Evolutionary conservation across 345 rosid species (phyloP), one percentile per base, ranked within the genome.

Genomic region (Lepidium africanum): DNA sequence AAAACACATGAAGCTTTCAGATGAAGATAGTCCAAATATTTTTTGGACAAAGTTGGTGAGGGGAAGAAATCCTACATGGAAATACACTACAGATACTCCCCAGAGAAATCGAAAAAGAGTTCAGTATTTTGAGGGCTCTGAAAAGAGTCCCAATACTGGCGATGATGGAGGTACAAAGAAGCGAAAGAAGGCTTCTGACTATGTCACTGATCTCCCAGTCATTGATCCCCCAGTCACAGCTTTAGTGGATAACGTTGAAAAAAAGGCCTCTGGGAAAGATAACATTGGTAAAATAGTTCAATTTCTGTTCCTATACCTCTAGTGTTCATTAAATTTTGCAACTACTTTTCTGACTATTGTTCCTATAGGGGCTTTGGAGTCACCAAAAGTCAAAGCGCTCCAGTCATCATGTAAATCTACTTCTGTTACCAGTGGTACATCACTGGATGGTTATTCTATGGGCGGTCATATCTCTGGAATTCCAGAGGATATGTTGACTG

Each of bases 61-160:
- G n/a, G 88, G 83, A 41, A 87, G 77, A 80, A 51, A 51, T 55
- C 97, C 95, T 27, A 40, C 39, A 56, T 94, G 99, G 97, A 94
- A 75, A 74, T 87, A 83, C 77, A 23, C 45, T 45, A 78, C 86
- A 59, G 74, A 48, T 76, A 79, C 80, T 63, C 72, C 84, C 30
- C 95, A 80, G 37, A 83, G 95, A 76, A 84, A 63, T 52, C 83
- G 93, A 35, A 94, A 94, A 80, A 85, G 90, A 79, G 80, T 68
- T 48, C 81, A 63, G 21, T 61, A 62, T 73, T 53, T 69, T 76
- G 83, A 77, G 54, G 68, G 63, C 38, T 48, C 57, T 40, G 75
- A 55, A 30, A 67, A 61, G 57, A 76, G 66, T 61, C 60, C 58
- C 19, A 79, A 71, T 54, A 69, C 35, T 78, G 75, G 67, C 61